Percentiles rank a stretch among this genome's conserved stretches.
phyloP scores from a whole-genome alignment of 371 early-diverging fungal species.

The Apophysomyces ossiformis region DNA sequence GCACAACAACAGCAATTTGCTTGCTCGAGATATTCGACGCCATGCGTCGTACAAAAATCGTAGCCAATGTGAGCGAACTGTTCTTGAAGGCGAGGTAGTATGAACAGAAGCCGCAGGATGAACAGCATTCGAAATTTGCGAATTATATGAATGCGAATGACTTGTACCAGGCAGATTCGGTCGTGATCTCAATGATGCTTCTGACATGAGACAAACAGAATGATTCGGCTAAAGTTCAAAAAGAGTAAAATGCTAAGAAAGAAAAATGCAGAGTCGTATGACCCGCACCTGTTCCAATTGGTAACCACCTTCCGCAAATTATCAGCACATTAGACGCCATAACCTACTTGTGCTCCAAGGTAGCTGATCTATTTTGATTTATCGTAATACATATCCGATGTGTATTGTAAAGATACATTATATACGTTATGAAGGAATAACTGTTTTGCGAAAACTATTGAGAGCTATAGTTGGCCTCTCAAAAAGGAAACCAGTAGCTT shows the following conservation, averaged over 20 bases:
- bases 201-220: not conserved
- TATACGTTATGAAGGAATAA: no score
- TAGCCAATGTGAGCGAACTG: constrained; percentile 2
- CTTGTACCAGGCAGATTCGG: constrained; percentile 2
- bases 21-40: constrained; percentile 26
- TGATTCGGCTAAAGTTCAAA: not conserved
- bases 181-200: not conserved
- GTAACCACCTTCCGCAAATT: not conserved
- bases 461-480: no score
- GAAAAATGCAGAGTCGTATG: not conserved
- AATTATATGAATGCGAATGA: not conserved
- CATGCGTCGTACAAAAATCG: constrained; percentile 20
- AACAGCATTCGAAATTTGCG: not conserved
- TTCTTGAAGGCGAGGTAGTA: not conserved
- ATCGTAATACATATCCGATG: no score
- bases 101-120: not conserved
- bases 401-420: no score
- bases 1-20: constrained; percentile 14
- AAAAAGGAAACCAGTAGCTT: no score
- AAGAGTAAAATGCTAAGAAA: not conserved
- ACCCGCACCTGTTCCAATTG: not conserved
- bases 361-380: no score
- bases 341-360: no score
- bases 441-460: no score
- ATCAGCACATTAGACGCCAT: not conserved